Percentiles rank a stretch among this genome's conserved stretches.
phyloP scores from a whole-genome alignment of 2,329 filamentous ascomycete genomes.

The Stromatinia cepivora region DNA sequence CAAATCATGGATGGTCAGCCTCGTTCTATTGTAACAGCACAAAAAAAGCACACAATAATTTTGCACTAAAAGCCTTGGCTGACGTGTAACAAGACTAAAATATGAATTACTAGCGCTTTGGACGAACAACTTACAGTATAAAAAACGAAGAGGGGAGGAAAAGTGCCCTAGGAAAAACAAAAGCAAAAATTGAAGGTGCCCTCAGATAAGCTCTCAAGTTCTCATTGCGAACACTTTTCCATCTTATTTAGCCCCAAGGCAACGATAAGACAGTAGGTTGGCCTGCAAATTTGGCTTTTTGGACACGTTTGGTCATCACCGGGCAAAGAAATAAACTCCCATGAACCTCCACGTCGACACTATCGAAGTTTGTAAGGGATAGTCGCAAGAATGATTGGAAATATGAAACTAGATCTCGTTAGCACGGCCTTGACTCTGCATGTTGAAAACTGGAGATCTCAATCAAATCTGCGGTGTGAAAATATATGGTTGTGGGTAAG shows the following conservation, averaged over 20 bases:
- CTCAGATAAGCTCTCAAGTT: constrained; percentile 46
- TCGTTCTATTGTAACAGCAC: not conserved
- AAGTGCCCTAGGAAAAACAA: not conserved
- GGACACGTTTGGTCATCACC: constrained; percentile 43
- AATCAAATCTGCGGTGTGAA: not conserved
- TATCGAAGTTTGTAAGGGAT: constrained; percentile 22
- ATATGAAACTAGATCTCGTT: constrained; percentile 27
- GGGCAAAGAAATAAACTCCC: constrained; percentile 33
- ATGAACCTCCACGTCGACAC: constrained; percentile 26
- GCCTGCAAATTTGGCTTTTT: constrained; percentile 45
- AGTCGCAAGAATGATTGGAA: constrained; percentile 16
- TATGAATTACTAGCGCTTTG: not conserved
- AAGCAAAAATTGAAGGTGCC: constrained; percentile 30
- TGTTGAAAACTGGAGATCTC: not conserved
- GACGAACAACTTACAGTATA: not conserved
- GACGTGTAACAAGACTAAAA: not conserved
- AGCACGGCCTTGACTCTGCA: constrained; percentile 16
- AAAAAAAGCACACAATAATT: not conserved
- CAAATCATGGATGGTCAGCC: not conserved
- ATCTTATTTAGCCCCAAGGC: constrained; percentile 27
- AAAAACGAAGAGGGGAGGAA: not conserved
- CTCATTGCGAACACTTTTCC: constrained; percentile 42
- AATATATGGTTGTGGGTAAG: not conserved
- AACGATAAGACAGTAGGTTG: constrained; percentile 37
- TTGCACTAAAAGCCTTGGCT: not conserved